Evolutionary conservation across 177 flowering plant genomes (phyloP).

Genomic region (Tripterygium wilfordii): DNA sequence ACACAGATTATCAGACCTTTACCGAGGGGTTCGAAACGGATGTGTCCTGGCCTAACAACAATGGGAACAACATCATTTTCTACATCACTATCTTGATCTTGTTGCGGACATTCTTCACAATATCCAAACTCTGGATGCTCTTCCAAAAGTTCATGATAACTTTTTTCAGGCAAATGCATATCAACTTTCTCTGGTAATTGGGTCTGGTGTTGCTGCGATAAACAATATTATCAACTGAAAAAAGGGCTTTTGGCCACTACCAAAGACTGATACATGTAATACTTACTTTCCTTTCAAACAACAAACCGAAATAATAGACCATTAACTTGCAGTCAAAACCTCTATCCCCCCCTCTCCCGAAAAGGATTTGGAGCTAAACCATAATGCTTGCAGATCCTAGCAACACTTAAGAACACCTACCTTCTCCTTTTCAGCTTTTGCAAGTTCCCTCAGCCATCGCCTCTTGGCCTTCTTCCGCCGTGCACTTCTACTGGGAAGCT

Average conservation of each 20-base stretch:
- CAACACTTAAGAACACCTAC: too few species aligned
- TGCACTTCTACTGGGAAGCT: slow-evolving; percentile 88
- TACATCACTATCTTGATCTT: slow-evolving; percentile 21
- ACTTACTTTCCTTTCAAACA: too few species aligned
- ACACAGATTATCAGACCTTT: slow-evolving; percentile 34
- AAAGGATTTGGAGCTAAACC: too few species aligned
- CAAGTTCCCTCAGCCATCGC: slow-evolving; percentile 53
- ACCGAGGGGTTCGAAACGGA: slow-evolving; percentile 70
- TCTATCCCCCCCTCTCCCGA: too few species aligned
- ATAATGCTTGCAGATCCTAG: too few species aligned
- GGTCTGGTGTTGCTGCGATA: slow-evolving; percentile 27
- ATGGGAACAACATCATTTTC: slow-evolving; percentile 56
- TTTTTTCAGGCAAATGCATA: slow-evolving; percentile 4
- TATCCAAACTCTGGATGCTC: too few species aligned
- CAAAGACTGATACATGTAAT: not conserved
- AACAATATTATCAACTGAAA: not conserved
- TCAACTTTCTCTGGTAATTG: slow-evolving; percentile 15
- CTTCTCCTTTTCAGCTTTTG: slow-evolving; percentile 37
- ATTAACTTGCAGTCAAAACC: too few species aligned
- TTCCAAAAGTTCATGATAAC: slow-evolving; percentile 3
- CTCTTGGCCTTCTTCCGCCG: slow-evolving; percentile 82
- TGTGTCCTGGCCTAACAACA: slow-evolving; percentile 87
- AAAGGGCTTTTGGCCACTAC: too few species aligned
- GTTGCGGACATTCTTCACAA: too few species aligned
- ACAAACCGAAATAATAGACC: too few species aligned